phyloP scores from a whole-genome alignment of 495 filamentous ascomycete species.

The Penicillium manginii region DNA sequence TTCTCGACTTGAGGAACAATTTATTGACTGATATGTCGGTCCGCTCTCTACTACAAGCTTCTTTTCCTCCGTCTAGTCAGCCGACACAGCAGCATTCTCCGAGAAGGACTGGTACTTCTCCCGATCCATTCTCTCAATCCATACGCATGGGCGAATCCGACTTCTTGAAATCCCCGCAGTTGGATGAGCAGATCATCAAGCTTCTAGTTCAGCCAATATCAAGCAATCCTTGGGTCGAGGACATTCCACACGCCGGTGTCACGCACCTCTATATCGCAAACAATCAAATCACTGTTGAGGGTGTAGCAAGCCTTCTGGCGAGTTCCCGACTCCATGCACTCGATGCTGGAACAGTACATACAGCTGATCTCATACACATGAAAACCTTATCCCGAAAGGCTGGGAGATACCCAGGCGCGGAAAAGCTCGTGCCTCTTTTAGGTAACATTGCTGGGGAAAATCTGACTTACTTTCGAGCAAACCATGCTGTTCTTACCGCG shows the following conservation, averaged over 20 bases:
- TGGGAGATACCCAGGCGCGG: slow-evolving; percentile 46
- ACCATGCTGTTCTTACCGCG: slow-evolving; percentile 60
- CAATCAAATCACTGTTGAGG: slow-evolving; percentile 62
- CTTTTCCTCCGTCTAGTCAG: slow-evolving; percentile 40
- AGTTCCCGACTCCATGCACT: slow-evolving; percentile 55
- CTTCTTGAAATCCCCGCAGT: slow-evolving; percentile 41
- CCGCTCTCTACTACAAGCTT: slow-evolving; percentile 54
- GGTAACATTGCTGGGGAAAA: slow-evolving; percentile 48
- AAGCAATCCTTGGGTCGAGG: slow-evolving; percentile 56
- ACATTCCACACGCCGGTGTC: slow-evolving; percentile 54
- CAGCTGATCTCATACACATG: slow-evolving; percentile 33
- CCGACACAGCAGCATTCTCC: not conserved
- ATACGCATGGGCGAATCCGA: slow-evolving; percentile 16
- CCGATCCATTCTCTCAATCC: slow-evolving; percentile 20
- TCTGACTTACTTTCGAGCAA: slow-evolving; percentile 58
- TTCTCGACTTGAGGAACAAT: slow-evolving; percentile 64
- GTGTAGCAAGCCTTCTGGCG: slow-evolving; percentile 55
- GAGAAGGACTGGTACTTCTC: slow-evolving; percentile 15
- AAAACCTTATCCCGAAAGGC: slow-evolving; percentile 15
- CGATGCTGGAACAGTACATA: slow-evolving; percentile 53
- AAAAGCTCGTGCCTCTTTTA: slow-evolving; percentile 58
- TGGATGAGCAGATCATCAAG: slow-evolving; percentile 55
- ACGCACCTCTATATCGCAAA: slow-evolving; percentile 64
- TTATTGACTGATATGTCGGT: slow-evolving; percentile 59
- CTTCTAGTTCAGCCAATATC: slow-evolving; percentile 53